Conservation (phyloP, 1,284 basidiomycete species). For the Moesziomyces sp. region DNA sequence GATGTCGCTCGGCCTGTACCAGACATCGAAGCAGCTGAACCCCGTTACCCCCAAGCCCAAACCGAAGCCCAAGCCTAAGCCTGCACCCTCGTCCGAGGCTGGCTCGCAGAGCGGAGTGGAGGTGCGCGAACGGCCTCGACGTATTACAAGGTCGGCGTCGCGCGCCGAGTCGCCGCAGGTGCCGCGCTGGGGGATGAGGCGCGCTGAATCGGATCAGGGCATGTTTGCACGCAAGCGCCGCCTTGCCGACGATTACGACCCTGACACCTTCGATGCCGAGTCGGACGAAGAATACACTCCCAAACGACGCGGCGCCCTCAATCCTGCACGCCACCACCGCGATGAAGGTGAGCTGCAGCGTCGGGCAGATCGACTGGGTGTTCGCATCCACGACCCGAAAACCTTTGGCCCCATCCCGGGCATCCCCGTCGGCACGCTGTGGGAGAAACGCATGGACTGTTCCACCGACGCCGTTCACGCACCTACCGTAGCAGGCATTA, state of each 20-base stretch:
- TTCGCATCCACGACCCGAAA: conserved; percentile 48
- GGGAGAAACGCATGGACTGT: conserved; percentile 46
- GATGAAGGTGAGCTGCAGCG: conserved; percentile 6
- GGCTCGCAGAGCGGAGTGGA: background rate
- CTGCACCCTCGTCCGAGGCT: background rate
- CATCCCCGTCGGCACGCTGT: conserved; percentile 46
- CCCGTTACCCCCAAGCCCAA: conserved; percentile 4
- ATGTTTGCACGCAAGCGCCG: too few relatives aligned
- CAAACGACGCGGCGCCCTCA: background rate
- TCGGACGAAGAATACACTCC: conserved; percentile 5
- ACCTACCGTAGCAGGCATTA: conserved; percentile 82
- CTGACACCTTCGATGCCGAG: background rate
- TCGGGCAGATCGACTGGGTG: conserved; percentile 28
- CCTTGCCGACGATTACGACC: background rate
- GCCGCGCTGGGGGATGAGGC: conserved; percentile 6
- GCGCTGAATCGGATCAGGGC: too few relatives aligned
- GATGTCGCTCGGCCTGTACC: conserved; percentile 32
- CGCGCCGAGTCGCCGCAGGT: background rate
- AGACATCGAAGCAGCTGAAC: conserved; percentile 6
- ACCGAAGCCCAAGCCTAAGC: background rate
- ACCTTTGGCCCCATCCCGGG: conserved; percentile 68
- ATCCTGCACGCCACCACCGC: conserved; percentile 8
- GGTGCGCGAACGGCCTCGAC: background rate
- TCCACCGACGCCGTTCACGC: conserved; percentile 56
- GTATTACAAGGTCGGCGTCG: conserved; percentile 25